phyloP scores from a whole-genome alignment of 768 basidiomycete species.

The Ephemerocybe angulata region DNA sequence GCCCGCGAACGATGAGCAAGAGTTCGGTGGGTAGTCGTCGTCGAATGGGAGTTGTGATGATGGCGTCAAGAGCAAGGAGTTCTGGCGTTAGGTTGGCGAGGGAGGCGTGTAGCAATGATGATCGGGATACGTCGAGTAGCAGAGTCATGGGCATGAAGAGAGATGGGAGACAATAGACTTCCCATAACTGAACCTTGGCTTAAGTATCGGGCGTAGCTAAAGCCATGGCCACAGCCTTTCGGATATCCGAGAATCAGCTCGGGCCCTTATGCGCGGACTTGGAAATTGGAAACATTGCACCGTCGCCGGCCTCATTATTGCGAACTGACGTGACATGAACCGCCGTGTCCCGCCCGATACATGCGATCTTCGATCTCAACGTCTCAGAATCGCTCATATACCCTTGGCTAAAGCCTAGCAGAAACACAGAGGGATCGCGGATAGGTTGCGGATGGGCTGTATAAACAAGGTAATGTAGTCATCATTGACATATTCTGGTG shows the following conservation, averaged over 20 bases:
- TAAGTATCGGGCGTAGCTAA: slow-evolving; percentile 7
- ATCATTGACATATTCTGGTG: neutral
- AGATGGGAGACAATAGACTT: neutral
- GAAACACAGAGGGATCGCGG: neutral
- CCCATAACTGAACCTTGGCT: neutral
- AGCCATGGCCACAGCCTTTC: slow-evolving; percentile 2
- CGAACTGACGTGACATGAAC: slow-evolving; percentile 12
- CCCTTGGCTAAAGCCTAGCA: neutral
- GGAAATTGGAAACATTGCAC: neutral
- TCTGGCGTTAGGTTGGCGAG: slow-evolving; percentile 48
- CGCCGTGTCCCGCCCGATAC: slow-evolving; percentile 5
- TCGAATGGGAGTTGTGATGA: slow-evolving; percentile 24
- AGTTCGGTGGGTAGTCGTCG: slow-evolving; percentile 45
- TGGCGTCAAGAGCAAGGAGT: slow-evolving; percentile 39
- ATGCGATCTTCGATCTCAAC: neutral
- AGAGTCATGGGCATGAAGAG: slow-evolving; percentile 18
- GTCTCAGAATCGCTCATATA: neutral
- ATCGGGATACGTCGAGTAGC: slow-evolving; percentile 35
- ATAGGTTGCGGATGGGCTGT: too few relatives aligned
- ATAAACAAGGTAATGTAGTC: too few relatives aligned
- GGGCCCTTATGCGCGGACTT: neutral
- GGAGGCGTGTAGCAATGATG: slow-evolving; percentile 48
- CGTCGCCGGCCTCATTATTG: neutral
- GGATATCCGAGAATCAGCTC: slow-evolving; percentile 4
- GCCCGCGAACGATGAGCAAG: slow-evolving; percentile 47